Conservation (phyloP, 192 early-diverging fungal species). For the Linderina pennispora region DNA sequence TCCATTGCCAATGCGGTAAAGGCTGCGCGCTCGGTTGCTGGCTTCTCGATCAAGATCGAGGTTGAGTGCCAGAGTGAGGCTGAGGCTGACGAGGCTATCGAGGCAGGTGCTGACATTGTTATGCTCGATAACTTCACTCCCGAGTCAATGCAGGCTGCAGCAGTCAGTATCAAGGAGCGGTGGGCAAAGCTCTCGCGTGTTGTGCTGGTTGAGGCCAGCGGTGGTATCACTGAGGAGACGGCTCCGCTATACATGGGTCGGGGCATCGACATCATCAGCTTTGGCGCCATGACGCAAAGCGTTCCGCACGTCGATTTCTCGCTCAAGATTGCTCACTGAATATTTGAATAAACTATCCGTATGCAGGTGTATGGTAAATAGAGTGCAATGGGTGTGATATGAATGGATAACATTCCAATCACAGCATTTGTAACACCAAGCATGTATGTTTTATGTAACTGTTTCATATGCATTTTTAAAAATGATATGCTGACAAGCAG, state of each 20-base stretch:
- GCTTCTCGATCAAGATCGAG: slow-evolving; percentile 94
- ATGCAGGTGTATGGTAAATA: not conserved
- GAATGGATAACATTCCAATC: too few relatives aligned
- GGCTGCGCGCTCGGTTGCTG: slow-evolving; percentile 72
- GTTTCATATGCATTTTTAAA: too few relatives aligned
- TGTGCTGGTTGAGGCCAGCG: slow-evolving; percentile 90
- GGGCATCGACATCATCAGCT: slow-evolving; percentile 85
- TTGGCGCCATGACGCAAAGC: slow-evolving; percentile 89
- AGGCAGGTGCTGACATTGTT: slow-evolving; percentile 92
- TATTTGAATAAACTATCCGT: too few relatives aligned
- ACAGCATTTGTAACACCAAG: too few relatives aligned
- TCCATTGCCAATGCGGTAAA: slow-evolving; percentile 89
- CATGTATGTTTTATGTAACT: too few relatives aligned
- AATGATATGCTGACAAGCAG: too few relatives aligned
- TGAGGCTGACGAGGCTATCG: slow-evolving; percentile 94
- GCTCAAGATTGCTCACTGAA: slow-evolving; percentile 68
- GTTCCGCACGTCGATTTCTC: slow-evolving; percentile 98
- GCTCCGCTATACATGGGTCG: slow-evolving; percentile 72
- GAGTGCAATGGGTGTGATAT: not conserved
- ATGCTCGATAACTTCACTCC: slow-evolving; percentile 96
- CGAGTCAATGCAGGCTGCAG: slow-evolving; percentile 56
- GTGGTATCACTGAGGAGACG: slow-evolving; percentile 90
- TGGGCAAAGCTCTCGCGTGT: slow-evolving; percentile 51
- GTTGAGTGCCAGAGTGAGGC: slow-evolving; percentile 90
- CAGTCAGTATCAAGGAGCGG: slow-evolving; percentile 67